Percentiles rank a stretch among this genome's conserved stretches.
Evolutionary conservation across 2,329 filamentous ascomycete species (phyloP).

Genomic region (Periconia digitata): DNA sequence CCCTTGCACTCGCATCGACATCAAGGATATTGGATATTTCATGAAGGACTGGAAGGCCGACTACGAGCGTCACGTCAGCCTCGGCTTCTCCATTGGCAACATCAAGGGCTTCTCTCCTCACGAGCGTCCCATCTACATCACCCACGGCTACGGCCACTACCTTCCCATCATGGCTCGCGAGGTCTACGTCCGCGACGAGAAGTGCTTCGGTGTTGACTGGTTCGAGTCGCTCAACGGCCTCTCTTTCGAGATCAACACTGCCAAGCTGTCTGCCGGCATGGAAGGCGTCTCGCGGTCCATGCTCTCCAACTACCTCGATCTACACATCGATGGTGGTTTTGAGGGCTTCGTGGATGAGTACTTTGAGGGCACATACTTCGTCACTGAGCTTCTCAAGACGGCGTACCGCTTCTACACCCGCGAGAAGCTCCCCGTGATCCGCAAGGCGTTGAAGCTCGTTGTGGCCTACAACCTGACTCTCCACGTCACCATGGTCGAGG

Average conservation of each 20-base stretch:
- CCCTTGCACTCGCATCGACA: conserved; percentile 95
- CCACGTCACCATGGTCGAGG: conserved; percentile 93
- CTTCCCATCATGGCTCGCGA: conserved; percentile 92
- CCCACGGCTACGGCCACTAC: conserved; percentile 92
- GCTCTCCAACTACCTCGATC: conserved; percentile 89
- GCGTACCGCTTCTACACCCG: conserved; percentile 90
- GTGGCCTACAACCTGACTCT: conserved; percentile 94
- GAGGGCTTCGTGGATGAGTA: conserved; percentile 94
- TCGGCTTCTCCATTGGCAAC: conserved; percentile 88
- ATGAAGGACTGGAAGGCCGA: conserved; percentile 99
- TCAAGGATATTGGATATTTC: conserved; percentile 97
- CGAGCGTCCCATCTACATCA: conserved; percentile 80
- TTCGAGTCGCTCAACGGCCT: conserved; percentile 77
- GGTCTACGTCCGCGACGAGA: conserved; percentile 87
- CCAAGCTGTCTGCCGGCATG: conserved; percentile 84
- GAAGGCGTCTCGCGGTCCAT: conserved; percentile 81
- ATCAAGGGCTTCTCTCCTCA: conserved; percentile 78
- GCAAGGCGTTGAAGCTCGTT: conserved; percentile 92
- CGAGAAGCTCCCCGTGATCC: conserved; percentile 84
- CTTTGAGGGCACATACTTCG: conserved; percentile 91
- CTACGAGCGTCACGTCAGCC: conserved; percentile 85
- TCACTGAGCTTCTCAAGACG: conserved; percentile 95
- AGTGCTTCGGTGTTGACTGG: conserved; percentile 93
- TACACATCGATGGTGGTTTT: conserved; percentile 89
- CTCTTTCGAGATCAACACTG: conserved; percentile 83